Evolutionary conservation across 1,284 basidiomycete species (phyloP), one percentile per base, ranked within the genome.

Genomic region (Fomitopsis palustris): DNA sequence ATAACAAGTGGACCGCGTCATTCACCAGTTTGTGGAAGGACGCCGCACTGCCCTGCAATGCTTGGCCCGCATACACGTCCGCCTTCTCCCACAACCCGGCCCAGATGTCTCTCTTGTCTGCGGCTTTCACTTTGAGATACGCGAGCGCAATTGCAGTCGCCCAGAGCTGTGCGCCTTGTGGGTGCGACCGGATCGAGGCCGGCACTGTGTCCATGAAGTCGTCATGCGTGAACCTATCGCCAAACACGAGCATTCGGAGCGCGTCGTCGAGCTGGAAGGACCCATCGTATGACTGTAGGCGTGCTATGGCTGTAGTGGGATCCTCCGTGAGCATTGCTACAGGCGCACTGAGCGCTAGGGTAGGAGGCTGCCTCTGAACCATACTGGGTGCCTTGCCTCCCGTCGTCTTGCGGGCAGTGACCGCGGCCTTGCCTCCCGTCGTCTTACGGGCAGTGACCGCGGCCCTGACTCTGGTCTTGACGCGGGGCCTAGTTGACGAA

Each of bases 211-310:
- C 29, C n/a, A 16, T 12, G 4, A 55, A 12, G 2, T 10, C 9
- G 2, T 29, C 31, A 21, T 9, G 10, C 12, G 25, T 31, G 41
- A 42, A 37, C 0, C 72, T 66, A 0, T 61, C 57, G 0, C 62
- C 58, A 3, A 71, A 73, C 16, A 76, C 68, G 17, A 77, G 69
- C 10, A 16, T 51, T 0, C 62, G 60, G 6, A 81, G 69, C 2
- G 64, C 59, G 14, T 69, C 63, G 12, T 67, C 55, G 14, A 70
- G 61, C 9, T 64, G 37, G 65, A 81, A 85, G 0, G 81, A 82
- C 1, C 84, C 84, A 51, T 84, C 78, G 29, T 74, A 74, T 2
- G 61, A 58, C 71, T 83, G 80, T 16, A 79, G 56, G 10, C 60
- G 63, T n/a, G 79, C 64, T 23, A 84, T 67, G 4, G 71, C 58